Evolutionary conservation across 1,284 basidiomycete genomes (phyloP).

Genomic region (Ustilago curta): DNA sequence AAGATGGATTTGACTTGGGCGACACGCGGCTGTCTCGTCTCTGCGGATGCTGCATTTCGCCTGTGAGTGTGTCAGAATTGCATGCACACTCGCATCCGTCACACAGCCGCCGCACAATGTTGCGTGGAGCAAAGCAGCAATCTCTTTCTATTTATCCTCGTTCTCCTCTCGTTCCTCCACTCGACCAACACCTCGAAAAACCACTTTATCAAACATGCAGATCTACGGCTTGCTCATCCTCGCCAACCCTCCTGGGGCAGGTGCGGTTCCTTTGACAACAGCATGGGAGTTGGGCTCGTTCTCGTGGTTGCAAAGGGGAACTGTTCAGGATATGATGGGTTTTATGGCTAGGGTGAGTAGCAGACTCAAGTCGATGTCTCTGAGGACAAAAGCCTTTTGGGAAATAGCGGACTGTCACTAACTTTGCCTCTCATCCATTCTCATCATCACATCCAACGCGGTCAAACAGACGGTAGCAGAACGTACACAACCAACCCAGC

Average conservation of each 20-base stretch:
- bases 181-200: slow-evolving; percentile 1
- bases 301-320: slow-evolving; percentile 87
- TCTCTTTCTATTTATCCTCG: neutral
- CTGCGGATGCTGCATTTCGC: neutral
- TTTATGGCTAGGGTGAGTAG: slow-evolving; percentile 67
- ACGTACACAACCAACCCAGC: slow-evolving; percentile 76
- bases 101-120: neutral
- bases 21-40: neutral
- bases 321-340: slow-evolving; percentile 68
- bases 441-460: neutral
- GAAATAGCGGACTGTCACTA: neutral
- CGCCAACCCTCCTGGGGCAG: slow-evolving; percentile 64
- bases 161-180: slow-evolving; percentile 5
- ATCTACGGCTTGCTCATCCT: slow-evolving; percentile 61
- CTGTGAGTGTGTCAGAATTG: neutral
- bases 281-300: slow-evolving; percentile 90
- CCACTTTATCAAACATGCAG: slow-evolving; percentile 28
- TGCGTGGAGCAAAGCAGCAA: neutral
- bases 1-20: too few relatives aligned
- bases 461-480: slow-evolving; percentile 81
- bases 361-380: neutral
- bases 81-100: slow-evolving; percentile 8
- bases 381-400: neutral
- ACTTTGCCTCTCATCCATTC: slow-evolving; percentile 59
- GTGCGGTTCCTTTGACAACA: slow-evolving; percentile 76